Evolutionary conservation across 164 flowering plant species (phyloP).

Genomic region (Saururus chinensis): DNA sequence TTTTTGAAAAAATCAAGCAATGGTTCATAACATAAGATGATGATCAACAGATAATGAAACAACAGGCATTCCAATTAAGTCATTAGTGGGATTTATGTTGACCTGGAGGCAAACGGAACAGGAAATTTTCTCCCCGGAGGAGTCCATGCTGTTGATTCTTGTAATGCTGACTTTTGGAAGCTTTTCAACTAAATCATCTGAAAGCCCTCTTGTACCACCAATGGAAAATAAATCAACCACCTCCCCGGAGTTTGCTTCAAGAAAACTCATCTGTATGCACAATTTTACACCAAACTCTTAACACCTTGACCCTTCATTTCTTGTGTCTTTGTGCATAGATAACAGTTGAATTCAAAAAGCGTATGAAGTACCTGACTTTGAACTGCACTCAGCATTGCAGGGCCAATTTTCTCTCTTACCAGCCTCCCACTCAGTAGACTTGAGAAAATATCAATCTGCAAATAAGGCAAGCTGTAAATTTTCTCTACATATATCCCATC

Average conservation of each 20-base stretch:
- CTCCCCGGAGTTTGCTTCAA: conserved; percentile 64
- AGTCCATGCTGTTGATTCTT: conserved; percentile 41
- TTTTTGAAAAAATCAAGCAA: too few species aligned
- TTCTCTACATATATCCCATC: not conserved
- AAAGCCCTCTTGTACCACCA: conserved; percentile 55
- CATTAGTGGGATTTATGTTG: not conserved
- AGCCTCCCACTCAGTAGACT: conserved; percentile 88
- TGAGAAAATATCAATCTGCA: conserved; percentile 72
- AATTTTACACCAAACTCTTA: not conserved
- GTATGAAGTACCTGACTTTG: conserved; percentile 62
- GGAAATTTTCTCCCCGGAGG: conserved; percentile 60
- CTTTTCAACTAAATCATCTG: conserved; percentile 60
- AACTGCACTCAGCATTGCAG: conserved; percentile 91
- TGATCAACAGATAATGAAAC: too few species aligned
- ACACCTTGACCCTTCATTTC: not conserved
- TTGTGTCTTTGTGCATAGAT: not conserved
- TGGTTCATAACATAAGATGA: too few species aligned
- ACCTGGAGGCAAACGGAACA: conserved; percentile 98
- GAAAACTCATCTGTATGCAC: conserved; percentile 62
- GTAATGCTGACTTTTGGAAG: conserved; percentile 68
- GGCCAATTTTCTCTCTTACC: conserved; percentile 83
- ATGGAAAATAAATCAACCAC: conserved; percentile 54
- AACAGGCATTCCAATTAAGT: too few species aligned
- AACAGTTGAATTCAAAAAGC: too few species aligned
- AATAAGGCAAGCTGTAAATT: not conserved